Percentiles rank a stretch among this genome's conserved stretches.
Evolutionary conservation across 2,329 filamentous ascomycete species (phyloP).

Genomic region (Fusarium veterinarium): DNA sequence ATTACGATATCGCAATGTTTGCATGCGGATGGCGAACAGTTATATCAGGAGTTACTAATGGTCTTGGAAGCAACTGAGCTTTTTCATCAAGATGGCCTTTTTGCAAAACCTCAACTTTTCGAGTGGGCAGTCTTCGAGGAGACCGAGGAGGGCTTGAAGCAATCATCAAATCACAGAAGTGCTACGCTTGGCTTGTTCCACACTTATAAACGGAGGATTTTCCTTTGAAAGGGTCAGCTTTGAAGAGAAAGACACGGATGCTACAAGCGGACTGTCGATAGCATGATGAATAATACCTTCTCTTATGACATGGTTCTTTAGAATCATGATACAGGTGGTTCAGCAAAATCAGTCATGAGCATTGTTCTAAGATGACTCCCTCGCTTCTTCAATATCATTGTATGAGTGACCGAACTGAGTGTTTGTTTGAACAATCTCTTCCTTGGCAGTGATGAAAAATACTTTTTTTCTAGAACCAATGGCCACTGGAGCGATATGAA

Average conservation of each 20-base stretch:
- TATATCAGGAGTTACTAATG: accelerated
- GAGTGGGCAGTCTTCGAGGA: neutral
- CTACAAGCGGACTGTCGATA: neutral
- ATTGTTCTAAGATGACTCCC: accelerated
- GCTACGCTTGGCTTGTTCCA: accelerated
- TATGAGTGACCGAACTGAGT: accelerated
- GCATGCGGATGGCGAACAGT: accelerated
- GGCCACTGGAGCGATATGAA: accelerated
- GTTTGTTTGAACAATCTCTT: neutral
- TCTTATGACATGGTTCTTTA: neutral
- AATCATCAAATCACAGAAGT: neutral
- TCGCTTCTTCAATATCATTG: neutral
- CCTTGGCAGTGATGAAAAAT: neutral
- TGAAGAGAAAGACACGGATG: neutral
- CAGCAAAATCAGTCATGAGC: neutral
- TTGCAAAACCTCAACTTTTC: neutral
- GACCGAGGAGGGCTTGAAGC: accelerated
- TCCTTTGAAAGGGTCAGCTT: no score
- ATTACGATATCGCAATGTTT: neutral
- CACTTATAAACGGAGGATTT: accelerated
- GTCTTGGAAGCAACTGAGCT: neutral
- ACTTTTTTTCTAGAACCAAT: neutral
- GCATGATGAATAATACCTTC: no score
- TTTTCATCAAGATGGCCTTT: neutral
- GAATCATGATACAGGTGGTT: neutral